Base-by-base conservation (phyloP, 768 basidiomycete species). In the Holtermannia corniformis region DNA sequence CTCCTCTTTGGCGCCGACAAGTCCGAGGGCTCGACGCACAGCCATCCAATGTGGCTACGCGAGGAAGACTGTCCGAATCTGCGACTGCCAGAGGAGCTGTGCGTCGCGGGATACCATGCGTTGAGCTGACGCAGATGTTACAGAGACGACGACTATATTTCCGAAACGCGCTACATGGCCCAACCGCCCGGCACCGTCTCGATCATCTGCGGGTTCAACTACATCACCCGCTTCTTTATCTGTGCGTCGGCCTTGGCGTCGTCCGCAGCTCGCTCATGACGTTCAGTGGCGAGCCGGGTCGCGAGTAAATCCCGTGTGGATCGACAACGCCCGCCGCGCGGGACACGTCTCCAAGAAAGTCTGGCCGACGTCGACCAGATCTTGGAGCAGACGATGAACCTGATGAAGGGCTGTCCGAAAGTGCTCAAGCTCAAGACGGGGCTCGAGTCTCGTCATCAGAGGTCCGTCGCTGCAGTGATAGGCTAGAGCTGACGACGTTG, bases 1-100 rank as follows among this genome's bases (percentile, higher is more conserved):
- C 75, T 93, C 12, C 78, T 90, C 32, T 91, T 90, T 64, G 87
- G 85, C 68, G 89, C 87, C 57, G 90, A 92, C 70, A 89, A 89
- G 73, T 88, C 87, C 16, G 86, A 85, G 83, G 84, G 85, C 45
- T 49, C 54, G 10, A 46, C 60, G 10, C 56, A 65, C 26, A 61
- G 54, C 4, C 47, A 20, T 16, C 54, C 54, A 1, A 37, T 54
- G 20, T 58, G 52, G 21, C 55, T 58, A 64, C 80, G 86, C 49
- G 87, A 90, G 64, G 90, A 91, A 68, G 89, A 93, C 70, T 90
- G 87, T 72, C 42, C 51, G 61, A 59, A 51, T 51, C 59, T 75
- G 66, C 74, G 53, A 40, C 59, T 70, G 7, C 64, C 65, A 14
- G 59, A 57, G 41, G 60, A 70, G 44, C 44, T 71, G 63, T 68